phyloP scores from a whole-genome alignment of 2,329 filamentous ascomycete species.

The Talaromyces sp. region DNA sequence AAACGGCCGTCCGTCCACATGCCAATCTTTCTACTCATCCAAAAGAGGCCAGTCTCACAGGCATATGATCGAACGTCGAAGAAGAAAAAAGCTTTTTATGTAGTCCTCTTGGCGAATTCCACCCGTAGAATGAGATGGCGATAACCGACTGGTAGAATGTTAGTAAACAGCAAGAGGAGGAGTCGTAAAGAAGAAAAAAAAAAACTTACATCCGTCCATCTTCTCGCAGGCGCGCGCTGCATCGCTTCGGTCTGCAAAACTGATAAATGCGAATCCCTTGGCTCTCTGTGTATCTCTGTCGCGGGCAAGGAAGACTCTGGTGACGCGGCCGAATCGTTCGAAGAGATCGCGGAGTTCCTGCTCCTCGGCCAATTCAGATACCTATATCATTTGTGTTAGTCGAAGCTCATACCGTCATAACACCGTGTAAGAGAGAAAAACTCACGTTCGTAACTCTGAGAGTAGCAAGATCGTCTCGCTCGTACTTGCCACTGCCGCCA shows the following conservation, averaged over 20 bases:
- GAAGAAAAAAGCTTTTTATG: constrained; percentile 32
- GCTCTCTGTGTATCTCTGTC: constrained; percentile 93
- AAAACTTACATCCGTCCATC: constrained; percentile 81
- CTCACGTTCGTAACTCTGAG: constrained; percentile 95
- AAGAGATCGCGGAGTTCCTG: constrained; percentile 95
- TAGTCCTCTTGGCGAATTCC: constrained; percentile 50
- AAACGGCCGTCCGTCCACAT: constrained; percentile 12
- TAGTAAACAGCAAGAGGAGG: background rate
- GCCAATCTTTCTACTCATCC: constrained; percentile 3
- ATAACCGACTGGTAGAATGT: constrained; percentile 42
- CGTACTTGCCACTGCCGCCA: constrained; percentile 88
- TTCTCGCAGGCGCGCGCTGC: constrained; percentile 91
- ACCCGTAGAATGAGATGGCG: constrained; percentile 52
- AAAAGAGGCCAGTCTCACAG: constrained; percentile 12
- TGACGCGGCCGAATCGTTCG: constrained; percentile 93
- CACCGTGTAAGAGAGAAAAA: constrained; percentile 27
- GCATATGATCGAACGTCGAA: constrained; percentile 13
- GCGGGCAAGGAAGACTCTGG: constrained; percentile 95
- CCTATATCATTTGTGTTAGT: constrained; percentile 40
- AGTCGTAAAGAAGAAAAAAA: background rate
- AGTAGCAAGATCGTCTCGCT: constrained; percentile 93
- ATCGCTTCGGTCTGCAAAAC: constrained; percentile 84
- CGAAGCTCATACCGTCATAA: background rate
- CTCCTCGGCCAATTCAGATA: constrained; percentile 96
- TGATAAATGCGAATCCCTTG: constrained; percentile 99